Percentiles rank a stretch among this genome's conserved stretches.
Conservation (phyloP, 805 yeast genomes). For the Lachancea fermentati region DNA sequence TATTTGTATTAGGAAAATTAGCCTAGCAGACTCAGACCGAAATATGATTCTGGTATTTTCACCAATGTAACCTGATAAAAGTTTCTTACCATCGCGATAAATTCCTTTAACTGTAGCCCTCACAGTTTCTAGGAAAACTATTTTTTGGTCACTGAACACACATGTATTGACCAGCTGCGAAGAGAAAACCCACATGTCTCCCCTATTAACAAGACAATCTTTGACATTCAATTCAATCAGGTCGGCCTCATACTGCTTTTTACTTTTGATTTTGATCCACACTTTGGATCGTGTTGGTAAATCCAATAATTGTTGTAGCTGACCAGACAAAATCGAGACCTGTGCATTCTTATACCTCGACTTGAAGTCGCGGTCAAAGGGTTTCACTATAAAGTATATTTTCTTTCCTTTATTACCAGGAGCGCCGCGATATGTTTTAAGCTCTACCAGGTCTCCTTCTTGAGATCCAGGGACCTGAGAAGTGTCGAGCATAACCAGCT, state of each 20-base stretch:
- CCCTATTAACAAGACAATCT: constrained; percentile 77
- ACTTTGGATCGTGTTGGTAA: constrained; percentile 66
- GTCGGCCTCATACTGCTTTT: constrained; percentile 61
- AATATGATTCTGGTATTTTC: constrained; percentile 72
- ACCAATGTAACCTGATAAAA: constrained; percentile 73
- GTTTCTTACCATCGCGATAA: constrained; percentile 57
- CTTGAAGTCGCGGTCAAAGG: constrained; percentile 26
- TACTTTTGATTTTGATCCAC: constrained; percentile 43
- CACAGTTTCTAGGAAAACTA: constrained; percentile 56
- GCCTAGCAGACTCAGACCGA: constrained; percentile 84
- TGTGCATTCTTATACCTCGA: constrained; percentile 33
- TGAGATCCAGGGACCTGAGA: constrained; percentile 53
- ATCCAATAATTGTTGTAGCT: constrained; percentile 54
- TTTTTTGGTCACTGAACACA: constrained; percentile 57
- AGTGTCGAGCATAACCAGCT: constrained; percentile 60
- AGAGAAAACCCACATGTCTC: constrained; percentile 88
- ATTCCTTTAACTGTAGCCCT: constrained; percentile 61
- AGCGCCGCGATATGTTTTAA: constrained; percentile 41
- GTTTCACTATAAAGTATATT: constrained; percentile 41
- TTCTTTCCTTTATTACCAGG: constrained; percentile 29
- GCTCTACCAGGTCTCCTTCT: constrained; percentile 74
- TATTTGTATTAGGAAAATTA: constrained; percentile 79
- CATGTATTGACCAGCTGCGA: constrained; percentile 56
- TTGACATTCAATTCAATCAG: constrained; percentile 74
- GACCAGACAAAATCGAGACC: constrained; percentile 56